Conservation (phyloP, 345 rosid genomes). For the Pistacia vera region DNA sequence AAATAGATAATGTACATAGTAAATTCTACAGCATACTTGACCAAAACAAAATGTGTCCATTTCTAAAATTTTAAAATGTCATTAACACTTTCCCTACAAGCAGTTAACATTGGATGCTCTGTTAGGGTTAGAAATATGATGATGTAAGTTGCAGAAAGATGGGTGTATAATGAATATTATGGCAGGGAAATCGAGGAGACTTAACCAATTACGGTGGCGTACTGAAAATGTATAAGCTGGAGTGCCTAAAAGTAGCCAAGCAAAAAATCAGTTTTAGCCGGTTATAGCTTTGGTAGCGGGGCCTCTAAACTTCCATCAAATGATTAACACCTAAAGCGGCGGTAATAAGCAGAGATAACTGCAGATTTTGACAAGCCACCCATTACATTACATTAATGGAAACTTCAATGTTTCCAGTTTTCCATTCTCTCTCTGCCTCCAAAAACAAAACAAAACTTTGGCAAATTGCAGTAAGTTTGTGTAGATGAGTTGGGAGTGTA, state of each 20-base stretch:
- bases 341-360: neutral
- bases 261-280: neutral
- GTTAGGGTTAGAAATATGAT: neutral
- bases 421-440: neutral
- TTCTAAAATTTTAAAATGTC: no score
- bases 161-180: neutral
- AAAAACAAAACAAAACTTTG: no score
- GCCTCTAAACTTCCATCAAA: neutral
- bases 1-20: no score
- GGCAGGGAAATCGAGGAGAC: neutral
- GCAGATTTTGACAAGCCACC: neutral
- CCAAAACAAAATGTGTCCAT: neutral
- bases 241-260: neutral
- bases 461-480: no score
- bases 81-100: no score
- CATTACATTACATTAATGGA: no score
- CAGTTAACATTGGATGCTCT: no score
- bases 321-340: neutral
- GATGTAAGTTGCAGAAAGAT: neutral
- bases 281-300: no score
- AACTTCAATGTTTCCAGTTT: neutral
- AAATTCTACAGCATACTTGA: no score
- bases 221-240: neutral
- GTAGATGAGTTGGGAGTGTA: neutral
- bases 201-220: neutral